A percentile compares a stretch with the other conserved stretches of the same genome.
phyloP scores from a whole-genome alignment of 495 filamentous ascomycete species.

The Staphylotrichum tortipilum region DNA sequence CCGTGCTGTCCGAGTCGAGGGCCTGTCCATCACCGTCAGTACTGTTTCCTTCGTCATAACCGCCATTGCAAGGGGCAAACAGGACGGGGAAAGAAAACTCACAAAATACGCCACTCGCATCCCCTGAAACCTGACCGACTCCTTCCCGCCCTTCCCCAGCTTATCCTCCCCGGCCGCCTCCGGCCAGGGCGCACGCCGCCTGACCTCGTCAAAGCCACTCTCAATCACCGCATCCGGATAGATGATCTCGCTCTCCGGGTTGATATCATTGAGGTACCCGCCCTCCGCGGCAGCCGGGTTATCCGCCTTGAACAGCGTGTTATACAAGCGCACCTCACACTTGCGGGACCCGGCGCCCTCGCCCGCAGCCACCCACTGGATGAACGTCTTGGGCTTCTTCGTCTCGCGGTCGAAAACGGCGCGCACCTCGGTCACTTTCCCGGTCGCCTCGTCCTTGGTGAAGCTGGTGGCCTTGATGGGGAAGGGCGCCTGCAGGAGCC shows the following conservation, averaged over 20 bases:
- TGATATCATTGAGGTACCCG: constrained; percentile 77
- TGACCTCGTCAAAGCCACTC: constrained; percentile 73
- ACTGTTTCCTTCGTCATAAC: too few relatives aligned
- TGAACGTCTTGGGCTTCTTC: constrained; percentile 81
- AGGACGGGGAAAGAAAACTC: constrained; percentile 4
- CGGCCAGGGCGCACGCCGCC: constrained; percentile 70
- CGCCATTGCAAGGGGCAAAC: too few relatives aligned
- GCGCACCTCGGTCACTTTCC: constrained; percentile 59
- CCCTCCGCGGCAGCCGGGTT: constrained; percentile 64
- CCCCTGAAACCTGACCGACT: constrained; percentile 84
- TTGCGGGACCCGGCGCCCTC: constrained; percentile 56
- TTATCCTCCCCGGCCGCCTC: constrained; percentile 58
- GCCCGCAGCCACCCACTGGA: constrained; percentile 71
- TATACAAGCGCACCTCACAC: constrained; percentile 73
- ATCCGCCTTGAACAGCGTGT: constrained; percentile 77
- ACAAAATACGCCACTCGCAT: constrained; percentile 84
- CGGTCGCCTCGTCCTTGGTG: constrained; percentile 59
- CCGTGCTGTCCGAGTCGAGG: constrained; percentile 71
- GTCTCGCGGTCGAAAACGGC: constrained; percentile 58
- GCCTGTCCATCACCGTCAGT: constrained; percentile 26
- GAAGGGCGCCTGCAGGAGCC: constrained; percentile 73
- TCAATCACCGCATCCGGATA: constrained; percentile 75
- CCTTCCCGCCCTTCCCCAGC: constrained; percentile 49
- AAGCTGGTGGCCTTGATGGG: constrained; percentile 74
- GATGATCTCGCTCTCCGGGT: constrained; percentile 72